phyloP scores from a whole-genome alignment of 179 eudicot genomes.

The Beta lomatogona region DNA sequence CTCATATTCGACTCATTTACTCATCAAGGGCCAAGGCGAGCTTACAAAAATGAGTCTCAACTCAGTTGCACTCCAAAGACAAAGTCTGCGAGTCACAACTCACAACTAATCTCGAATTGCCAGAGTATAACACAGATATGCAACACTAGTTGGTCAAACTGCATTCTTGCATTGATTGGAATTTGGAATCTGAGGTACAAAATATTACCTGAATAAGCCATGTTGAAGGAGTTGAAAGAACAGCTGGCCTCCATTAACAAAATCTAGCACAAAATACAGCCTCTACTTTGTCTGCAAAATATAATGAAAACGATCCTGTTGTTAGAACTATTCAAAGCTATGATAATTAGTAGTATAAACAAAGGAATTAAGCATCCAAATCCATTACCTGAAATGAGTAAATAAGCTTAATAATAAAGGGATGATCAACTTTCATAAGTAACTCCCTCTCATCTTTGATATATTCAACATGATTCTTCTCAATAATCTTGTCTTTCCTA shows the following conservation, averaged over 20 bases:
- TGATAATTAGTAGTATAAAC: neutral
- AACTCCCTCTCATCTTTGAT: slow-evolving; percentile 74
- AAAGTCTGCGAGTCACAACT: no score
- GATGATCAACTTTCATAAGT: slow-evolving; percentile 64
- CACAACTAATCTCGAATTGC: no score
- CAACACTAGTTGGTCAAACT: neutral
- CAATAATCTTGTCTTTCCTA: slow-evolving; percentile 70
- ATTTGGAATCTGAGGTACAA: slow-evolving; percentile 24
- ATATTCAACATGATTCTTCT: slow-evolving; percentile 69
- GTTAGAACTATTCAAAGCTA: neutral
- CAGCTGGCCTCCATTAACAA: slow-evolving; percentile 75
- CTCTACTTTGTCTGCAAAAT: slow-evolving; percentile 69
- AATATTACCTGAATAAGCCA: slow-evolving; percentile 66
- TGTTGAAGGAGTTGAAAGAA: slow-evolving; percentile 73
- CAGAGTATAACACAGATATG: neutral
- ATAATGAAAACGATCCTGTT: neutral
- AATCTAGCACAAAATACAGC: slow-evolving; percentile 74
- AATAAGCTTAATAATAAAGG: slow-evolving; percentile 68
- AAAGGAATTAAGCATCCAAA: neutral
- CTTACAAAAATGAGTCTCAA: no score
- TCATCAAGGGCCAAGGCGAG: no score
- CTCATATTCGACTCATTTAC: no score
- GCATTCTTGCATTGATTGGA: neutral
- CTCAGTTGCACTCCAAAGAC: no score
- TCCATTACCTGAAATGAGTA: slow-evolving; percentile 65